Evolutionary conservation across 768 basidiomycete species (phyloP), one percentile per base, ranked within the genome.

Genomic region (Termitomyces sp.): DNA sequence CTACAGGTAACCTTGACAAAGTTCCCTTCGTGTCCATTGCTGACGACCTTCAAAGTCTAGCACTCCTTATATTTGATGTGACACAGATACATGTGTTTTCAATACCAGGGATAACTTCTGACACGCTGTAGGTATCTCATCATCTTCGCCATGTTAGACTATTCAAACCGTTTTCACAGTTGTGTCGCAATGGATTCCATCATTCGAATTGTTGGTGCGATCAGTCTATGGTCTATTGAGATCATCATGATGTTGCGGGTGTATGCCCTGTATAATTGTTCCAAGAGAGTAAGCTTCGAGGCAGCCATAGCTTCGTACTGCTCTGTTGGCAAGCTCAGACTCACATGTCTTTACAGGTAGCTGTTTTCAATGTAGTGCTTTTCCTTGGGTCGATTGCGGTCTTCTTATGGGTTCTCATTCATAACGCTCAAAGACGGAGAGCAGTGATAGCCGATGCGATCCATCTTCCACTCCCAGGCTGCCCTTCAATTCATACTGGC

Each of bases 191-290:
- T 75, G 67, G 78, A 78, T 59, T 71, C 77, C 5, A 70, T 74
- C 17, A 77, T 70, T 31, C 73, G 77, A 4, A 63, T 78, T 10
- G 71, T 72, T 5, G 78, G 80, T 9, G 78, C 75, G 2, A 66
- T 80, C 29, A 74, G 72, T 34, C 65, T 81, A 8, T 80, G 80
- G 79, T 72, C 76, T 29, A 70, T 81, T 16, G 77, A 81, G 62
- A 76, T 80, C 16, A 66, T 80, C 56, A 77, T 81, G 75, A 77
- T 78, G 62, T 59, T 80, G 19, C 69, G 78, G 9, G 68, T 80
- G 25, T 79, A 79, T 58, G 76, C 76, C 0, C 56, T 81, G 11
- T 81, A 68, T 54, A 62, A 66, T 27, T 72, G 74, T 44, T 78
- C 75, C 2, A 73, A 70, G 58, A 71, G 65, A 59, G 78, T 77